phyloP scores from a whole-genome alignment of 2,329 filamentous ascomycete genomes.

The Botrytis deweyae region DNA sequence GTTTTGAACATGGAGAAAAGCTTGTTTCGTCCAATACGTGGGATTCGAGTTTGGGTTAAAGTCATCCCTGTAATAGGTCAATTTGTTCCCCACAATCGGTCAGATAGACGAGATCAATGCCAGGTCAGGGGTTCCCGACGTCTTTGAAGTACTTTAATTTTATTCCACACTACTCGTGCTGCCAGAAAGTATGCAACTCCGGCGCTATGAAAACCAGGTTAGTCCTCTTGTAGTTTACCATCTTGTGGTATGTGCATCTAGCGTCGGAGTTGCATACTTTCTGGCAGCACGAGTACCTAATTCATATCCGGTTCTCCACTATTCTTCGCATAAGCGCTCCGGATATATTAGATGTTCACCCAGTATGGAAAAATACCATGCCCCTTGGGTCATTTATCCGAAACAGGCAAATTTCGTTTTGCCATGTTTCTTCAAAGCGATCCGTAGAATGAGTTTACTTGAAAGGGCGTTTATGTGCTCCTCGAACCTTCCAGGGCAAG shows the following conservation, averaged over 20 bases:
- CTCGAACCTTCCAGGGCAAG: not conserved
- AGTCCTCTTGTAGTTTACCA: too few species aligned
- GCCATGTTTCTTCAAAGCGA: not conserved
- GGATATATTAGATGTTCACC: constrained; percentile 9
- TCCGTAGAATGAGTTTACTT: not conserved
- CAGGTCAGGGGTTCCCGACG: not conserved
- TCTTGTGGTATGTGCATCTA: too few species aligned
- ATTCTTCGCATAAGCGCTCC: constrained; percentile 5
- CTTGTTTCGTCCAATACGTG: constrained; percentile 6
- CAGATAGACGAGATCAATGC: constrained; percentile 15
- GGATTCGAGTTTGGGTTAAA: not conserved
- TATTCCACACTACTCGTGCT: not conserved
- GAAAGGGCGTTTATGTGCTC: not conserved
- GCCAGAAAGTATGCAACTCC: too few species aligned
- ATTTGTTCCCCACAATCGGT: not conserved
- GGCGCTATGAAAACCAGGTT: too few species aligned
- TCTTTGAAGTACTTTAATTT: constrained; percentile 6
- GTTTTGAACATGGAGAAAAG: constrained; percentile 3
- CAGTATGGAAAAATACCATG: constrained; percentile 9
- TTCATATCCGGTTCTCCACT: constrained; percentile 12
- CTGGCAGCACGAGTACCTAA: too few species aligned
- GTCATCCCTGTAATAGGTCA: not conserved
- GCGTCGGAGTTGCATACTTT: too few species aligned
- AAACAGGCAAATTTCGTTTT: constrained; percentile 19
- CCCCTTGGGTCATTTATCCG: constrained; percentile 17